Evolutionary conservation across 1,139 yeast species (phyloP).

Genomic region (Pichia sp.): DNA sequence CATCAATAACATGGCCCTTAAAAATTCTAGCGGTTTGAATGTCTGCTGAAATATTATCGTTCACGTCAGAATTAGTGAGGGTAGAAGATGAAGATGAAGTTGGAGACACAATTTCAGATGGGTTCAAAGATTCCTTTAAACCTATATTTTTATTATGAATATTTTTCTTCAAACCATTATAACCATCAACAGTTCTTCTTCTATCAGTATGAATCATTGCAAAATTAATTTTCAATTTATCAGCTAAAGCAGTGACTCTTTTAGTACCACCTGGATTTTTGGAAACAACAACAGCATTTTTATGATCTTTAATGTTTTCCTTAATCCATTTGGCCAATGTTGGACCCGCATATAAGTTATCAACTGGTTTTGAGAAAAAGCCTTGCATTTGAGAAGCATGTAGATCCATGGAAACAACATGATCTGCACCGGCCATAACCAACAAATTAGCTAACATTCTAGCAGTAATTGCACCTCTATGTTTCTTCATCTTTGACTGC

Average conservation of each 20-base stretch:
- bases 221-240: slow-evolving; percentile 86
- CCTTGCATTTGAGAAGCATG: slow-evolving; percentile 99
- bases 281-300: slow-evolving; percentile 82
- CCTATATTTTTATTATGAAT: neutral
- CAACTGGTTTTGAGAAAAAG: slow-evolving; percentile 94
- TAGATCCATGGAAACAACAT: slow-evolving; percentile 94
- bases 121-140: neutral
- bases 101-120: neutral
- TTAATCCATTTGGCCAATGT: slow-evolving; percentile 95
- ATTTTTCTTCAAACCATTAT: slow-evolving; percentile 35
- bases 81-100: slow-evolving; percentile 28
- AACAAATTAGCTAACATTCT: slow-evolving; percentile 93
- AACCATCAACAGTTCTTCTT: slow-evolving; percentile 76
- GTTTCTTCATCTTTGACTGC: slow-evolving; percentile 96
- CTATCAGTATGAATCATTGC: slow-evolving; percentile 99
- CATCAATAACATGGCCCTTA: slow-evolving; percentile 95
- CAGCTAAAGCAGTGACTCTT: slow-evolving; percentile 95
- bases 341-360: slow-evolving; percentile 93
- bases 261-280: slow-evolving; percentile 99
- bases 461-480: slow-evolving; percentile 98
- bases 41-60: slow-evolving; percentile 64
- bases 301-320: slow-evolving; percentile 78
- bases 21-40: slow-evolving; percentile 94
- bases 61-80: too few relatives aligned
- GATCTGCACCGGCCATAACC: slow-evolving; percentile 99